A percentile compares a stretch with the other conserved stretches of the same genome.
phyloP scores from a whole-genome alignment of 139 green algal genomes.

The Axilococcus clingmanii region DNA sequence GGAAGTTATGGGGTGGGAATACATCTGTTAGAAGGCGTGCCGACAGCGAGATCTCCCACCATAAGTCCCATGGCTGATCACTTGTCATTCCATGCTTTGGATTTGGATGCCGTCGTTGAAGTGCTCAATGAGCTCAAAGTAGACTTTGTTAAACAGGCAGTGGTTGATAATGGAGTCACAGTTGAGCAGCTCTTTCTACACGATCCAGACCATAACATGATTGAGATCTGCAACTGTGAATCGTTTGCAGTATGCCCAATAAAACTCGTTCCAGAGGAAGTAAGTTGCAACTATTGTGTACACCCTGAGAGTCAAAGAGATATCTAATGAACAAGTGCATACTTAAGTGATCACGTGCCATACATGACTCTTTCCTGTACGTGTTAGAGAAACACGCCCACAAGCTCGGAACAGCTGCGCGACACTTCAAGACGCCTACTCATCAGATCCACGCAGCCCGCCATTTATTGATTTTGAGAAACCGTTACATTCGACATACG shows the following conservation, averaged over 20 bases:
- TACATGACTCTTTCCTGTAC: too few relatives aligned
- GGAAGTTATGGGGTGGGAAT: slow-evolving; percentile 56
- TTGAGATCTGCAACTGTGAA: slow-evolving; percentile 56
- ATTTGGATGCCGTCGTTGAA: slow-evolving; percentile 7
- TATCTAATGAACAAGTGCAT: too few relatives aligned
- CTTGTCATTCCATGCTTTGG: slow-evolving; percentile 52
- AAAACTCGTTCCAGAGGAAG: too few relatives aligned
- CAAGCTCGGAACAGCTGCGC: too few relatives aligned
- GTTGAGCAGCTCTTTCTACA: slow-evolving; percentile 54
- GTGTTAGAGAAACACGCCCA: too few relatives aligned
- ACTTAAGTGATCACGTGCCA: too few relatives aligned
- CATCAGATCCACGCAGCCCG: too few relatives aligned
- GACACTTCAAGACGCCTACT: too few relatives aligned
- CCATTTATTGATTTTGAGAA: too few relatives aligned
- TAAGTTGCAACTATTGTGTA: too few relatives aligned
- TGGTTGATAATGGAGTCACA: slow-evolving; percentile 17
- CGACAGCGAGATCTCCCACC: background rate
- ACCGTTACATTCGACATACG: too few relatives aligned
- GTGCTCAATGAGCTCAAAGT: slow-evolving; percentile 6
- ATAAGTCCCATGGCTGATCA: slow-evolving; percentile 61
- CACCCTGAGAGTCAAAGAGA: too few relatives aligned
- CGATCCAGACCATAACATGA: slow-evolving; percentile 67
- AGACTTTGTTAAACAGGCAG: slow-evolving; percentile 5
- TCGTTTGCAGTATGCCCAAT: slow-evolving; percentile 43
- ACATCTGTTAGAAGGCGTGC: slow-evolving; percentile 49